Evolutionary conservation across 257 asterid genomes (phyloP).

Genomic region (Echium plantagineum): DNA sequence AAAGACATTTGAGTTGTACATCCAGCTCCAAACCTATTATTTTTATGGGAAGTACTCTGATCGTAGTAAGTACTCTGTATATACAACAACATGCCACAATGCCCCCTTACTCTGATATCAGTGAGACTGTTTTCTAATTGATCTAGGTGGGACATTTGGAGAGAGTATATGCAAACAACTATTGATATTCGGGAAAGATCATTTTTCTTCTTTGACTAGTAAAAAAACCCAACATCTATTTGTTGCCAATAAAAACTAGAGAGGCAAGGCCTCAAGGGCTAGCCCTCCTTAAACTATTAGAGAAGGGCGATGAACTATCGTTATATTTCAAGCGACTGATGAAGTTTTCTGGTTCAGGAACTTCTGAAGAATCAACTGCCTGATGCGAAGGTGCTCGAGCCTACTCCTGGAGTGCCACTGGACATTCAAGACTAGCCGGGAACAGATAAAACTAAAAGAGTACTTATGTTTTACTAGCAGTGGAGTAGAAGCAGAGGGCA

Average conservation of each 20-base stretch:
- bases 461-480: background rate
- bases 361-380: constrained; percentile 52
- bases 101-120: too few relatives aligned
- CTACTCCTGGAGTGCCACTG: constrained; percentile 66
- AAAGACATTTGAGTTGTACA: background rate
- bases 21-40: background rate
- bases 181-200: too few relatives aligned
- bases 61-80: too few relatives aligned
- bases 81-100: too few relatives aligned
- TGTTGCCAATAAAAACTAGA: background rate
- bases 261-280: background rate
- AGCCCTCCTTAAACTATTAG: background rate
- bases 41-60: background rate
- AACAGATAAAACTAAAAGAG: background rate
- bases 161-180: background rate
- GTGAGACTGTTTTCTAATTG: too few relatives aligned
- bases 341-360: constrained; percentile 31
- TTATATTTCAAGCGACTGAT: background rate
- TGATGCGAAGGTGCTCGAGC: constrained; percentile 48
- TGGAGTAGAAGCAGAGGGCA: background rate
- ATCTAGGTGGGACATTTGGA: too few relatives aligned
- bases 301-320: background rate
- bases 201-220: background rate
- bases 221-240: too few relatives aligned
- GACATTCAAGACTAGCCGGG: constrained; percentile 21